Conservation (phyloP, 2,329 filamentous ascomycete species). For the Aureobasidium subglaciale region DNA sequence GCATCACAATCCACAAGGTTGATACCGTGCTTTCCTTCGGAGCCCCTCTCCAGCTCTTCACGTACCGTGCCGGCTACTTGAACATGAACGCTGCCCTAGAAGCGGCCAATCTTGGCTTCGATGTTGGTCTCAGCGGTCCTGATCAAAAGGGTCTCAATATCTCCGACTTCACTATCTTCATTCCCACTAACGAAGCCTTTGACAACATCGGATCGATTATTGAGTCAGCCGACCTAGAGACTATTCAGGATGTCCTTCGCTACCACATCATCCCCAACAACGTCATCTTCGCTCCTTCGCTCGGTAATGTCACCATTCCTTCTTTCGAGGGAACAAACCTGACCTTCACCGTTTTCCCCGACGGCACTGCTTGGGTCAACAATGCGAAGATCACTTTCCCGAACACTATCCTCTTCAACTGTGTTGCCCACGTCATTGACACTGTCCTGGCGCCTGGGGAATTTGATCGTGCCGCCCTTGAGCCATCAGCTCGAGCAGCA, state of each 20-base stretch:
- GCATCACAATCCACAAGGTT: constrained; percentile 19
- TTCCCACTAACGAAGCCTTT: constrained; percentile 25
- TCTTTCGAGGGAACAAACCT: constrained; percentile 32
- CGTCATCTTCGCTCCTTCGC: constrained; percentile 26
- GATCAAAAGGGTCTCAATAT: constrained; percentile 10
- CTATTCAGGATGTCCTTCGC: constrained; percentile 27
- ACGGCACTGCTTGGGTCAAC: constrained; percentile 42
- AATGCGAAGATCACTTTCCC: constrained; percentile 44
- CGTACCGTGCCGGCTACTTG: neutral
- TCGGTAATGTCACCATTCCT: constrained; percentile 24
- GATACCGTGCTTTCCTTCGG: constrained; percentile 17
- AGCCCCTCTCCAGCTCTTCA: constrained; percentile 6
- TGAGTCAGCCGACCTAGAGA: constrained; percentile 22
- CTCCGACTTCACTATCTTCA: constrained; percentile 19
- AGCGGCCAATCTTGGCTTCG: constrained; percentile 12
- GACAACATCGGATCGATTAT: constrained; percentile 31
- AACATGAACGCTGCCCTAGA: constrained; percentile 17
- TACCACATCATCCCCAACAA: constrained; percentile 30
- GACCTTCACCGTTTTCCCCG: constrained; percentile 38
- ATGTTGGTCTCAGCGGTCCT: neutral
- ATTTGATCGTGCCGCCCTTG: neutral
- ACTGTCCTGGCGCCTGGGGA: constrained; percentile 19
- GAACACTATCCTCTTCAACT: constrained; percentile 48
- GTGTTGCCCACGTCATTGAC: constrained; percentile 50
- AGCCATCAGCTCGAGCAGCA: neutral